A percentile compares a stretch with the other conserved stretches of the same genome.
These are phyloP conservation scores for Elaeis guineensis DNA, from an alignment of 176 grass and related monocot species.

Conservation along the genomic window DNA sequence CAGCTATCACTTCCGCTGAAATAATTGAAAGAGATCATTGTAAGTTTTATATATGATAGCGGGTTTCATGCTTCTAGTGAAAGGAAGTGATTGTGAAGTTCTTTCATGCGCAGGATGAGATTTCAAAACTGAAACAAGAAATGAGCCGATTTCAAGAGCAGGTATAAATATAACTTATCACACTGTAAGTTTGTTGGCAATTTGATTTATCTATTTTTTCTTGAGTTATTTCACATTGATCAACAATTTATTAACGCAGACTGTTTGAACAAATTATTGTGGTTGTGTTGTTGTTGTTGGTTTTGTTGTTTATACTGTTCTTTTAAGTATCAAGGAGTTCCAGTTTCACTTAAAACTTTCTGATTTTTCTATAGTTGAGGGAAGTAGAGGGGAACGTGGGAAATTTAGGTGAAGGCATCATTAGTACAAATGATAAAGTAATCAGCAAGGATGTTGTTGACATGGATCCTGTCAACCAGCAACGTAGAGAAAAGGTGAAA, in stretches of 20 bases:
- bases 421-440: constrained; percentile 23
- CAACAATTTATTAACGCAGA: too few species aligned
- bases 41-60: too few species aligned
- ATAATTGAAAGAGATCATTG: too few species aligned
- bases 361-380: constrained; percentile 48
- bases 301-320: too few species aligned
- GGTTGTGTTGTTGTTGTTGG: too few species aligned
- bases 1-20: too few species aligned
- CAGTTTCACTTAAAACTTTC: neutral
- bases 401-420: constrained; percentile 6
- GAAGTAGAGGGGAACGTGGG: constrained; percentile 35
- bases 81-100: neutral
- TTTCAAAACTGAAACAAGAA: constrained; percentile 46
- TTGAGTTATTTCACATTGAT: neutral
- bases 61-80: too few species aligned
- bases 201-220: neutral
- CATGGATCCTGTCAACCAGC: constrained; percentile 61
- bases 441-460: constrained; percentile 30
- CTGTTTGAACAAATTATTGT: too few species aligned
- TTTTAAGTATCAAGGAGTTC: neutral
- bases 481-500: constrained; percentile 92
- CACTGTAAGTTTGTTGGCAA: neutral
- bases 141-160: constrained; percentile 68
- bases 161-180: constrained; percentile 38
- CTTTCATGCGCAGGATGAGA: constrained; percentile 57